Conservation (phyloP, 805 yeast species). For the Suhomyces sp. region DNA sequence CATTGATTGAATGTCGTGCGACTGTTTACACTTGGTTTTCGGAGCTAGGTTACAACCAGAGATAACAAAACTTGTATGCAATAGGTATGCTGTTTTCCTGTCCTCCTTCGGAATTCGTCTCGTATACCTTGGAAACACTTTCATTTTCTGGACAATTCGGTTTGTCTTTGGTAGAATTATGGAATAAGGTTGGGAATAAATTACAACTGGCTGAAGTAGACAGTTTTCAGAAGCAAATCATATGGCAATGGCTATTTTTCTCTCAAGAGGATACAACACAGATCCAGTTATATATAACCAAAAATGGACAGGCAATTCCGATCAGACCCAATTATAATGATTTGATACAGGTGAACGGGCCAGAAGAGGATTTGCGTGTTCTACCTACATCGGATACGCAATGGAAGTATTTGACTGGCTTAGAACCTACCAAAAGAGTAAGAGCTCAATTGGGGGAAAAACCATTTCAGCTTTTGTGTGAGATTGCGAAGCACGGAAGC, state of each 20-base stretch:
- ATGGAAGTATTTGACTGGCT: conserved; percentile 57
- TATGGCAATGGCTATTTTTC: conserved; percentile 41
- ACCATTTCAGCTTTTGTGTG: conserved; percentile 53
- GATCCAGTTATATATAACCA: conserved; percentile 13
- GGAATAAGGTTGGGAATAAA: conserved; percentile 22
- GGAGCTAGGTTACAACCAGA: background rate
- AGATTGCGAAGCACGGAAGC: conserved; percentile 55
- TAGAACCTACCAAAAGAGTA: conserved; percentile 40
- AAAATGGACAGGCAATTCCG: conserved; percentile 11
- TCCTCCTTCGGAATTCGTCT: conserved; percentile 21
- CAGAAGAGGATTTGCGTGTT: conserved; percentile 18
- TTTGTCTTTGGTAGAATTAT: conserved; percentile 23
- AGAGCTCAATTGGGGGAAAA: conserved; percentile 53
- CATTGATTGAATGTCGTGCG: conserved; percentile 1
- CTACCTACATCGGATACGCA: conserved; percentile 52
- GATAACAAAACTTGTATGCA: background rate
- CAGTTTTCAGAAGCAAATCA: conserved; percentile 33
- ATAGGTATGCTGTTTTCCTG: conserved; percentile 14
- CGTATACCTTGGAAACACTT: conserved; percentile 21
- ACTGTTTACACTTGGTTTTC: background rate
- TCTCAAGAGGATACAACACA: conserved; percentile 11
- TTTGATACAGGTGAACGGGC: conserved; percentile 15
- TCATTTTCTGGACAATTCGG: conserved; percentile 36
- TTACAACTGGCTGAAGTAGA: conserved; percentile 23
- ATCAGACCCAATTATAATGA: conserved; percentile 18